Base-by-base conservation (phyloP, 1,284 basidiomycete genomes). In the Trametes versicolor region DNA sequence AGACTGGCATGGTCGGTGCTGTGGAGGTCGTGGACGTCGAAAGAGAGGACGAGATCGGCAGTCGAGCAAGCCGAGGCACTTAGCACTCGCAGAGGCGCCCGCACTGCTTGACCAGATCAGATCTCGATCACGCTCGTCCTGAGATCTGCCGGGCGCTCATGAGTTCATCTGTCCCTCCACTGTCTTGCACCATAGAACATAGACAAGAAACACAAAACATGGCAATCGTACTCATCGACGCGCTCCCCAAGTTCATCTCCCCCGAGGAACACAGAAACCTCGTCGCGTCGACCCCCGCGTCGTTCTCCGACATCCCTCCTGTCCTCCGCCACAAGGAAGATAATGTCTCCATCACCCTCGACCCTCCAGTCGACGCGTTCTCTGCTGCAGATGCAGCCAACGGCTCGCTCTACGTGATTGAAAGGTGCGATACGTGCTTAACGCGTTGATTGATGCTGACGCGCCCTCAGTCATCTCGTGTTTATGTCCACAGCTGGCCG, bases 291-390 rank as follows among this genome's bases (percentile, higher is more conserved):
- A 97, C 96, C 0, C 96, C 96, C 0, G 75, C 83, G 0, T 93
- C 91, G 0, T 97, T 97, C 78, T 82, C 79, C 63, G 89, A 91
- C 72, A 95, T 97, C 62, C 93, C 91, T 0, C 89, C 95, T 0
- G 82, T 96, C 61, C 81, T 96, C 58, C 84, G 87, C 65, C 89
- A 92, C 79, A 84, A 85, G 70, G 85, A 95, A 73, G 84, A 88
- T 8, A 83, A 86, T 71, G 91, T 95, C 41, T 81, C 85, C 5
- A 80, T 94, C 45, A 75, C 80, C 0, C 80, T 96, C 56, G 88
- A 93, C 64, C 93, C 93, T 32, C 82, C 87, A 3, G 74, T 92
- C 54, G 82, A 85, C 19, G 85, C 79, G 2, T 87, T 93, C 68
- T 75, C 81, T 10, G 72, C 78, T 1, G 79, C 84, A 47, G 85